A percentile compares a stretch with the other conserved stretches of the same genome.
phyloP scores from a whole-genome alignment of 2,329 filamentous ascomycete genomes.

The Fulvia fulva region DNA sequence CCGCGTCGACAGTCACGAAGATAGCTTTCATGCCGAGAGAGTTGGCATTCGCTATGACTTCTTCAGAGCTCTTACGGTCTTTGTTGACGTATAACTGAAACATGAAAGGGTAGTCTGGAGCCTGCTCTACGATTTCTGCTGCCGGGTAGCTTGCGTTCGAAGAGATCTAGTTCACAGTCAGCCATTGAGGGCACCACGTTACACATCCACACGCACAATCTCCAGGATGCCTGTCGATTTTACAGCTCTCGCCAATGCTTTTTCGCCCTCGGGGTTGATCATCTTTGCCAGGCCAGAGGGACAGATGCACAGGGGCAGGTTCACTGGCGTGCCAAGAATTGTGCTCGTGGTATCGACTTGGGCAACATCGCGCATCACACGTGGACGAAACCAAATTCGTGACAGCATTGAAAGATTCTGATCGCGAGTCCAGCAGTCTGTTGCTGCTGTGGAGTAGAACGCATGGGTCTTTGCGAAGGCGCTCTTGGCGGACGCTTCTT shows the following conservation, averaged over 20 bases:
- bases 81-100: conserved; percentile 63
- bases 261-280: conserved; percentile 35
- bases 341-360: conserved; percentile 20
- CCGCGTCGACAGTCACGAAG: conserved; percentile 58
- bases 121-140: conserved; percentile 27
- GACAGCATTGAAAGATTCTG: conserved; percentile 20
- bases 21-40: conserved; percentile 49
- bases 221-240: conserved; percentile 24
- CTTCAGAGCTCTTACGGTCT: conserved; percentile 49
- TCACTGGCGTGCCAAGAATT: conserved; percentile 21
- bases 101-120: conserved; percentile 40
- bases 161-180: conserved; percentile 19
- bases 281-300: conserved; percentile 34
- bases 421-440: conserved; percentile 24
- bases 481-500: conserved; percentile 16
- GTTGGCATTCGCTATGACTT: conserved; percentile 46
- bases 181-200: background rate
- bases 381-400: conserved; percentile 25
- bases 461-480: conserved; percentile 23
- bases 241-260: conserved; percentile 30
- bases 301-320: conserved; percentile 35
- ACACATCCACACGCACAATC: conserved; percentile 12
- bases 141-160: conserved; percentile 31
- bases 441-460: conserved; percentile 25
- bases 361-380: conserved; percentile 24